phyloP scores from a whole-genome alignment of 2,329 filamentous ascomycete species.

The Ceratocystis papillata region DNA sequence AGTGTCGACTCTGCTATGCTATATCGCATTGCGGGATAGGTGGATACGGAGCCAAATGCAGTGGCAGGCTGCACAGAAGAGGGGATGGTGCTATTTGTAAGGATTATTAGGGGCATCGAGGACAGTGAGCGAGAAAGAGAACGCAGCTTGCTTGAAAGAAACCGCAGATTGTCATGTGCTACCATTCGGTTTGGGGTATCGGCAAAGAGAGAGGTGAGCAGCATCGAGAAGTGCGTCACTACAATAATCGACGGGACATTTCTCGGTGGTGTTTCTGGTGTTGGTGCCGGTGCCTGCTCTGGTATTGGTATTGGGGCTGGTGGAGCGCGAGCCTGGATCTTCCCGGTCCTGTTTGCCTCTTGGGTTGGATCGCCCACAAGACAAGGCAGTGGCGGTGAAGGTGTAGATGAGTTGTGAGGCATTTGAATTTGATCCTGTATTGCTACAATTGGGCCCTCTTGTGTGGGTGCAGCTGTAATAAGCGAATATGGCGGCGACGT shows the following conservation, averaged over 20 bases:
- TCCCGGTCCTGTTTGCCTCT: background rate
- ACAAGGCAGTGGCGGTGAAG: background rate
- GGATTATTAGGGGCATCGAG: constrained; percentile 40
- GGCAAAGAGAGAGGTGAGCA: constrained; percentile 44
- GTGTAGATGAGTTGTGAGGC: background rate
- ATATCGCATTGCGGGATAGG: background rate
- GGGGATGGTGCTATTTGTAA: constrained; percentile 43
- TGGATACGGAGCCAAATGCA: background rate
- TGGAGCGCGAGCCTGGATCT: background rate
- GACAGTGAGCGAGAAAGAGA: constrained; percentile 36
- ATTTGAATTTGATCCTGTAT: background rate
- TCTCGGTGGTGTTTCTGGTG: background rate
- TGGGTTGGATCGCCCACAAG: background rate
- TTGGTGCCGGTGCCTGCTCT: background rate
- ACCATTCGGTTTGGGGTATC: constrained; percentile 38
- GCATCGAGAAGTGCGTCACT: constrained; percentile 43
- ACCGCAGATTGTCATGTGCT: constrained; percentile 41
- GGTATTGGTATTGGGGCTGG: background rate
- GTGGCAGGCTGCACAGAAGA: background rate
- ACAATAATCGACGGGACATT: constrained; percentile 39
- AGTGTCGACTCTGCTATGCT: constrained; percentile 37
- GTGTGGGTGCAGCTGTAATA: no score
- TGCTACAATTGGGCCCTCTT: background rate
- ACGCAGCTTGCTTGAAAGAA: constrained; percentile 40
- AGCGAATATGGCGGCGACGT: constrained; percentile 9